A percentile compares a stretch with the other conserved stretches of the same genome.
Evolutionary conservation across 768 basidiomycete species (phyloP).

Genomic region (Boletus tylopilopsis): DNA sequence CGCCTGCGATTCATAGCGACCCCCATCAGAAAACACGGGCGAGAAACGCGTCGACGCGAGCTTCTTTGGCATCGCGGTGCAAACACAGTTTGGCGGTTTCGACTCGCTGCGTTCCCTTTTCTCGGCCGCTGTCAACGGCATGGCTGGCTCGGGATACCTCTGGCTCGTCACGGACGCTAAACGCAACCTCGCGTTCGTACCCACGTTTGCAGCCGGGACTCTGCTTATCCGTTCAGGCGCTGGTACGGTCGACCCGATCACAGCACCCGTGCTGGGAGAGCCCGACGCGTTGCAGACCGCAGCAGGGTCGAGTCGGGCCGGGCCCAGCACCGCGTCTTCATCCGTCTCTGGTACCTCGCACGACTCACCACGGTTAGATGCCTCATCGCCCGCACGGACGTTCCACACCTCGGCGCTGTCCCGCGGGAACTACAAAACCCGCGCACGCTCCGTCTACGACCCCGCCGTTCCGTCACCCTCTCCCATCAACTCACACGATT

Average conservation of each 20-base stretch:
- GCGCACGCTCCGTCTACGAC: constrained; percentile 28
- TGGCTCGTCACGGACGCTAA: constrained; percentile 79
- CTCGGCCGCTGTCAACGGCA: constrained; percentile 71
- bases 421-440: constrained; percentile 2
- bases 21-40: constrained; percentile 26
- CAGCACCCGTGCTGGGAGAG: constrained; percentile 31
- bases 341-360: constrained; percentile 42
- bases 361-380: constrained; percentile 26
- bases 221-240: constrained; percentile 67
- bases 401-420: constrained; percentile 25
- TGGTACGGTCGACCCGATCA: constrained; percentile 30
- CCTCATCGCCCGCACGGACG: constrained; percentile 28
- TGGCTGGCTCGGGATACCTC: constrained; percentile 77
- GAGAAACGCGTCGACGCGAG: constrained; percentile 19
- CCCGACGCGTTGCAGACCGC: background rate
- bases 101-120: constrained; percentile 70
- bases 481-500: constrained; percentile 12
- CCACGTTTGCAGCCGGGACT: constrained; percentile 88
- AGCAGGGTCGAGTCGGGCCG: constrained; percentile 17
- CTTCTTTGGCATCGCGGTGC: constrained; percentile 20
- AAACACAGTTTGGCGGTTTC: constrained; percentile 56
- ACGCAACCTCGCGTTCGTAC: constrained; percentile 66
- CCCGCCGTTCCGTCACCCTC: constrained; percentile 8
- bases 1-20: constrained; percentile 22
- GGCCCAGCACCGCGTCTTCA: constrained; percentile 34